Evolutionary conservation across 495 filamentous ascomycete genomes (phyloP), one percentile per base, ranked within the genome.

Genomic region (Tirmania nivea): DNA sequence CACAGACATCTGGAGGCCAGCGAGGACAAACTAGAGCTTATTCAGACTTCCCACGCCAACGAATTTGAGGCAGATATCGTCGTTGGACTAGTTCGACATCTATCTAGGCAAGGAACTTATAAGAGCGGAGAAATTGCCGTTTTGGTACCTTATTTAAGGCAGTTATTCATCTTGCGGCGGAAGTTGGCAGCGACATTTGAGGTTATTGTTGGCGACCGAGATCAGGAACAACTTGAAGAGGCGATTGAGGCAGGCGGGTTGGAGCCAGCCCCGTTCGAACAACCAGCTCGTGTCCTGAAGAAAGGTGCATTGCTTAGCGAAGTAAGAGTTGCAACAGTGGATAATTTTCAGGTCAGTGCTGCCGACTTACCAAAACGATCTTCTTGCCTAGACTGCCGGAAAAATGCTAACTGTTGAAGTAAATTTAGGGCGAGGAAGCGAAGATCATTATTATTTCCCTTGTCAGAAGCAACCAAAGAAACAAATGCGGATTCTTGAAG

Each of bases 331-430:
- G 81, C 86, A 14, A 90, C 81, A 0, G 77, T 92, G 14, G 85
- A 90, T 63, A 88, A 86, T 60, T 88, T 88, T 54, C 83, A 87
- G 56, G 70, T 65, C 56, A 62, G 84, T 3, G 80, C 84, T 19
- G 87, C 80, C 0, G 75, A 31, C 25, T 89, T 11, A 83, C 86
- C 63, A 86, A n/a, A n/a, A 83, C 61, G 84, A 84, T 54, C 81
- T n/a, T 14, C 54, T 54, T 57, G 54, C 39, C 8, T 34, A 21
- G 34, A 47, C 16, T 34, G 34, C 7, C 9, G 14, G 9, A 11
- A 35, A 34, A 9, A 8, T 17, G 6, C 4, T 11, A 17, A 25
- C 35, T 51, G 11, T 34, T 52, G 10, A 50, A 20, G 11, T 35
- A 17, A 11, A 31, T 39, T 10, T 48, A 86, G 56, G 81, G 80